Evolutionary conservation across 768 basidiomycete species (phyloP).

Genomic region (Mycena leptocephala): DNA sequence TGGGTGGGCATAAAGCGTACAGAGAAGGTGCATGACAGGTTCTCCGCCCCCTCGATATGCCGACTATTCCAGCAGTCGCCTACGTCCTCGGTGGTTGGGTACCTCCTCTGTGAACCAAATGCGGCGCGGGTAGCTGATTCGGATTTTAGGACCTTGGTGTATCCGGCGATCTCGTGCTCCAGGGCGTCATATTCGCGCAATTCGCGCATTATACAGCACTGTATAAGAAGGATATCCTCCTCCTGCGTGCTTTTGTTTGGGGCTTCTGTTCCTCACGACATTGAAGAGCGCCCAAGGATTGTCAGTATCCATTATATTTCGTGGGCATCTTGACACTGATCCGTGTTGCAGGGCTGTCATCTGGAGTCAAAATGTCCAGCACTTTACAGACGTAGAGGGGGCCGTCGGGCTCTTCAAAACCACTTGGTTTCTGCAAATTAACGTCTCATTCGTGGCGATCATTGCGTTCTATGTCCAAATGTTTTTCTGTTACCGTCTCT

Average conservation of each 20-base stretch:
- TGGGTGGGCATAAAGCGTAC: too few species aligned
- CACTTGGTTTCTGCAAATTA: background rate
- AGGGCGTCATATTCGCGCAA: background rate
- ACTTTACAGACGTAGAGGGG: background rate
- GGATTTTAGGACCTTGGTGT: background rate
- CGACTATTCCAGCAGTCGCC: background rate
- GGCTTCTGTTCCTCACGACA: background rate
- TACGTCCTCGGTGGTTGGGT: background rate
- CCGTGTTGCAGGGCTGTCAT: background rate
- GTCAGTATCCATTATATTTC: background rate
- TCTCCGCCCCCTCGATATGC: background rate
- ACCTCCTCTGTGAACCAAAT: background rate
- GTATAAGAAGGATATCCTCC: background rate
- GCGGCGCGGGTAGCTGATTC: background rate
- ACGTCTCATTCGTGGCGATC: background rate
- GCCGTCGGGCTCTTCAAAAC: background rate
- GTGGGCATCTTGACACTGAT: background rate
- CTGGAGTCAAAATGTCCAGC: background rate
- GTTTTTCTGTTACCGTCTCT: background rate
- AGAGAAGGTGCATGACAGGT: too few species aligned
- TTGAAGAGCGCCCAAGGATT: background rate
- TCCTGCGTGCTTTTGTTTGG: background rate
- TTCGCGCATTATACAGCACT: background rate
- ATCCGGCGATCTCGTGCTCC: background rate
- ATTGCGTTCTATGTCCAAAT: conserved; percentile 1